Base-by-base conservation (phyloP, 371 early-diverging fungal genomes). In the Conidiobolus incongruus region DNA sequence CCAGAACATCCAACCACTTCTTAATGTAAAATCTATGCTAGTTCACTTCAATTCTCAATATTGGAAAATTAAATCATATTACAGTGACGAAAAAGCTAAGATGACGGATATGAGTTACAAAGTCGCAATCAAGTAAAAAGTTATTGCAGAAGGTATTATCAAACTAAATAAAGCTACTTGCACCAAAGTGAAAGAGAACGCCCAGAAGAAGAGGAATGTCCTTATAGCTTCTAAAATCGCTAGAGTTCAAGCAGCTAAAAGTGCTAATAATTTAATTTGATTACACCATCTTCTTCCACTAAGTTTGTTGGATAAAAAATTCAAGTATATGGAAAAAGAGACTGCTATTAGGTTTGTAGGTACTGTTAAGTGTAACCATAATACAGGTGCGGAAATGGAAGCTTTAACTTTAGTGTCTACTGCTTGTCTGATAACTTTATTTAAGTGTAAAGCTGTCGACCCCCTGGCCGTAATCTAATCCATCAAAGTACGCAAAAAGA, bases 361-460 rank as follows among this genome's bases (percentile, higher is more conserved):
- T 15, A 50, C 29, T 44, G 87, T 79, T 0, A 67, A 70, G 28
- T 83, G 83, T 47, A 59, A 63, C 24, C 90, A 83, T 12, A 71
- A 78, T 43, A 93, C 93, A 0, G 93, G 93, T 13, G 89, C 87
- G 1, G 91, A 92, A 47, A 89, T 89, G 84, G 90, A 88, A 51
- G 91, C 89, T 1, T 44, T 90, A 40, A 73, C 75, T 13, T 87
- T 87, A 0, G 86, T 75, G 1, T 75, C 78, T 5, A 67, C 80
- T 0, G 84, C 62, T 1, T 59, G 59, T 0, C 31, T 62, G 44
- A 62, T 59, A 3, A 53, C 59, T 12, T 62, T 62, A 43, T 59
- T 59, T 36, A 62, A 59, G 62, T 62, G 62, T 47, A 62, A 62
- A 38, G 55, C 59, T 15, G 62, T 53, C 2, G 58, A 53, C 15